Evolutionary conservation across 2,329 filamentous ascomycete genomes (phyloP), one percentile per base, ranked within the genome.

Genomic region (Talaromyces islandicus): DNA sequence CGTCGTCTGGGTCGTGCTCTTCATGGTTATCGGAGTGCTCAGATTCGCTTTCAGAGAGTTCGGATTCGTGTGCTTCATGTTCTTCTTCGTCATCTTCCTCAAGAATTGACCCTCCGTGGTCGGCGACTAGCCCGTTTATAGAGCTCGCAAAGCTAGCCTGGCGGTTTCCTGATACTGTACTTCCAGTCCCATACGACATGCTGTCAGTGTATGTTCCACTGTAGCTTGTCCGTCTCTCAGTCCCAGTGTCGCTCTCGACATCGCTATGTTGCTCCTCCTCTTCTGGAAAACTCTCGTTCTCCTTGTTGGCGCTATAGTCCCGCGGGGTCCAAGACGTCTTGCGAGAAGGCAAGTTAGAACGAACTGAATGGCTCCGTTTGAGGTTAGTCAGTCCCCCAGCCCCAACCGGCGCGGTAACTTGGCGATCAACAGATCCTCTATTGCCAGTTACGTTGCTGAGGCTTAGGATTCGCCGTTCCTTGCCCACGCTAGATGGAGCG

Each of bases 381-480:
- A 96, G 80, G 53, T 84, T 85, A 21, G 84, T 82, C 48, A 78
- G 70, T 27, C 74, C 76, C 54, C 74, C 73, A 46, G 70, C 71
- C 57, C 68, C 70, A 50, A 69, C 51, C 4, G 66, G 66, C 12
- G 67, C 64, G 7, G 56, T 71, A 35, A 69, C 65, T 30, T 74
- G 67, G 62, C 74, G 65, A 62, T 75, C 68, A 52, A 65, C 57
- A 59, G 68, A 21, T 7, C 73, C 69, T 29, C 76, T 80, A 69
- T 94, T 93, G 71, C 88, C 87, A 58, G 86, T 90, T 67, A 97
- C 95, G 75, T 97, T 91, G 71, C 89, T 95, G 38, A 97, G 84
- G 56, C 91, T 96, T 61, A 95, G 84, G 68, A 97, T 97, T 54
- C 94, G 87, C 46, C 93, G 84, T 71, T 86, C 83, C 75, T 82